These are phyloP conservation scores for Botrytis fabae DNA, from an alignment of 2,329 filamentous ascomycete species.

Conservation along the genomic window DNA sequence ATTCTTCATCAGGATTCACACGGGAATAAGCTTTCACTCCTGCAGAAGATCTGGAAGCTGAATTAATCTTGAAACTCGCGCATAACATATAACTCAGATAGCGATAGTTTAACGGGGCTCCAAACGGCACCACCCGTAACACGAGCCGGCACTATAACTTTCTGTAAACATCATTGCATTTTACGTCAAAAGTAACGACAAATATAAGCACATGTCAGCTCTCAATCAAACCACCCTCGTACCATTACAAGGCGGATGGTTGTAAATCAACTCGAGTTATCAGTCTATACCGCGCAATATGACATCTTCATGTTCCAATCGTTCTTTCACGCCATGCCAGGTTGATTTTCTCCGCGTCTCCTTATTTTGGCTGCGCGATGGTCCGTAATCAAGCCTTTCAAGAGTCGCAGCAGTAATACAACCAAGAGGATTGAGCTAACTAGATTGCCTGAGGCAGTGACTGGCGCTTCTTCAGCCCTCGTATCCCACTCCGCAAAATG, in stretches of 20 bases:
- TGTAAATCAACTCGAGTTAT: not conserved
- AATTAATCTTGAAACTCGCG: not conserved
- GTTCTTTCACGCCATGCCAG: not conserved
- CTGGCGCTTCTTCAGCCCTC: not conserved
- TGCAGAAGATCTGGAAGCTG: not conserved
- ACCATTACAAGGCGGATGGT: not conserved
- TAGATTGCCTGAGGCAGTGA: not conserved
- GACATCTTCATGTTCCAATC: not conserved
- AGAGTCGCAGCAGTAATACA: not conserved
- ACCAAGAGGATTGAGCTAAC: not conserved
- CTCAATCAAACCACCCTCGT: not conserved
- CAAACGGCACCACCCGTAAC: not conserved
- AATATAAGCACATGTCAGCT: not conserved
- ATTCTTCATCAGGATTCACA: not conserved
- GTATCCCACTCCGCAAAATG: not conserved
- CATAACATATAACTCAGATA: not conserved
- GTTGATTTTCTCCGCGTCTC: not conserved
- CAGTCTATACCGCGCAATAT: not conserved
- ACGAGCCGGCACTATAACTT: not conserved
- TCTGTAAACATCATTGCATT: not conserved
- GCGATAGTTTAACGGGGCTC: not conserved
- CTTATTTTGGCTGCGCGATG: not conserved
- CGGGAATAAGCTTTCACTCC: not conserved
- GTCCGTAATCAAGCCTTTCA: not conserved
- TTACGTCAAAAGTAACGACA: not conserved